Evolutionary conservation across 2,329 filamentous ascomycete species (phyloP), one percentile per base, ranked within the genome.

Genomic region (Plenodomus lindquistii): DNA sequence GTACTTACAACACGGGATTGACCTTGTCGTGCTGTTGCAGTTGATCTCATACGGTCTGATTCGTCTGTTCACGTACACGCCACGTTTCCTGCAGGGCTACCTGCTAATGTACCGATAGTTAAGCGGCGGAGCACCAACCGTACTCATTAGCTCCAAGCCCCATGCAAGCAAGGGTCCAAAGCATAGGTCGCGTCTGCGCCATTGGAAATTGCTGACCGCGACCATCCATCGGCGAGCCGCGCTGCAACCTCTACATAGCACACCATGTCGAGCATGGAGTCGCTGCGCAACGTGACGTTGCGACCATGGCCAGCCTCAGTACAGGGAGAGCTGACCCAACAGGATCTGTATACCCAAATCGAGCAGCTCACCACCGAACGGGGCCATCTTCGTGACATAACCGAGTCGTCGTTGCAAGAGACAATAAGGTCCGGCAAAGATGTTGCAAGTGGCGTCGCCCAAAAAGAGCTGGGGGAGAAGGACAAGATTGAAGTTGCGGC

Each of bases 351-450:
- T 47, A 82, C 87, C 39, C 87, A 93, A 59, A 91, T 97, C 59
- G 77, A 81, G 48, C 90, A 92, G 58, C 87, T 96, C 64, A 88
- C 91, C 59, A 73, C 77, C 37, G 86, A 95, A 63, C 86, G 88
- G 51, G 90, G 89, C 13, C 89, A 90, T 19, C 95, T 97, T 68
- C 86, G 90, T 50, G 80, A 86, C 60, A 79, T 97, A 55, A 89
- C 85, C 41, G 89, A 96, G 70, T 81, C 85, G 42, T 81, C 84
- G 37, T 76, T 97, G 31, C 81, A 81, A 41, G 82, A 86, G 29
- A 86, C 94, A 63, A 85, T 94, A 42, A 74, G 77, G 15, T 52
- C 62, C 36, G 71, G 75, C 20, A 70, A 64, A 46, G 73, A 76
- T 40, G 73, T 65, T 19, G 55, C 70, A 16, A 74, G 75, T 34